Base-by-base conservation (phyloP, 106 monocot species). In the Platanthera zijinensis region DNA sequence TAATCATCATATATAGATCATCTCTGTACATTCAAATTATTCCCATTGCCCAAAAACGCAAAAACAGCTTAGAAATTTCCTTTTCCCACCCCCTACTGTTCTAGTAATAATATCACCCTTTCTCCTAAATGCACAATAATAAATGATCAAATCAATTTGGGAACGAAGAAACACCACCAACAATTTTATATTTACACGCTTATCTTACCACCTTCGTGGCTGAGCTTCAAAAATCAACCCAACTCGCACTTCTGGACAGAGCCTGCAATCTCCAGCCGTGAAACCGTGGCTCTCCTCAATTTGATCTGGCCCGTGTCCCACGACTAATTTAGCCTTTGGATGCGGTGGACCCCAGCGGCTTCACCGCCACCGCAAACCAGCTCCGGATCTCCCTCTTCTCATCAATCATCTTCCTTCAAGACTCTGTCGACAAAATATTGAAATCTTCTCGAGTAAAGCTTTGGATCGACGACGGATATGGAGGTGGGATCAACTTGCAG, bases 381-480 rank as follows among this genome's bases (percentile, higher is more conserved):
- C 45, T 5, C 17, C 1, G 25, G 10, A 25, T 25, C 25, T 77
- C 3, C 14, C 46, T 39, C 14, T 52, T 15, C 8, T 48, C 50
- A 21, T 9, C 8, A 77, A 68, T 84, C 57, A 18, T 84, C 89
- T 77, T 86, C 84, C 21, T 74, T 76, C 68, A 89, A 89, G 52
- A 89, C 76, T 75, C 78, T 86, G 64, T 79, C 50, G 22, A 89
- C 82, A 49, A 89, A 89, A 74, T 89, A 86, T 53, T 84, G 81
- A 76, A 89, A 89, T 25, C 89, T 84, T 61, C 69, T 84, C 6
- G 89, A 89, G 69, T 89, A 86, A 52, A 81, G 84, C 79, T 89
- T 89, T 1, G 89, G 89, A 51, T 89, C 89, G 45, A 89, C 89
- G 0, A 86, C 89, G 0, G 89, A 89, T 32, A 89, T 89, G 30